A percentile compares a stretch with the other conserved stretches of the same genome.
These are phyloP conservation scores for Metschnikowia santaceciliae DNA, from an alignment of 805 yeast genomes.

Conservation along the genomic window DNA sequence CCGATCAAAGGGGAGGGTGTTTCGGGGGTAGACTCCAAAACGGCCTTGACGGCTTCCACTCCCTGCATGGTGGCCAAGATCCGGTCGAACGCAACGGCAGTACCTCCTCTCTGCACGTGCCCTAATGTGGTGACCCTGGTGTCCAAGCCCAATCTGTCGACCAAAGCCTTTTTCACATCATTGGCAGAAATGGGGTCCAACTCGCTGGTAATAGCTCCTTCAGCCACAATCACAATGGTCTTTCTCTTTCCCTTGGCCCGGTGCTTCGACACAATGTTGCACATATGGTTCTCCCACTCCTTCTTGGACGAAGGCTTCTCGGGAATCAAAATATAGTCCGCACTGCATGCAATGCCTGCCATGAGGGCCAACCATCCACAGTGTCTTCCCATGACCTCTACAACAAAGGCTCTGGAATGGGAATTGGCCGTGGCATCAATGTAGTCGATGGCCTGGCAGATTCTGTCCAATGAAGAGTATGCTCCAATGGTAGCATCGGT, in stretches of 20 bases:
- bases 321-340: conserved; percentile 77
- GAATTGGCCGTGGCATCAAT: conserved; percentile 82
- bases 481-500: conserved; percentile 83
- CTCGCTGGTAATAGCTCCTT: conserved; percentile 74
- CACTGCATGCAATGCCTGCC: conserved; percentile 78
- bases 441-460: conserved; percentile 71
- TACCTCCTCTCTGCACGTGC: conserved; percentile 82
- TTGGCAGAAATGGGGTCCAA: conserved; percentile 63
- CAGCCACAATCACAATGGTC: conserved; percentile 78
- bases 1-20: conserved; percentile 82
- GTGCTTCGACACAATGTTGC: conserved; percentile 59
- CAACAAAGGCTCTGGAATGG: conserved; percentile 78
- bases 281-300: conserved; percentile 67
- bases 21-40: conserved; percentile 60
- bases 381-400: conserved; percentile 87
- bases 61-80: conserved; percentile 74
- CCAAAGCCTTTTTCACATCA: conserved; percentile 63
- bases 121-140: conserved; percentile 76
- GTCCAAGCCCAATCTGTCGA: conserved; percentile 60
- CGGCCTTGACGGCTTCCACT: conserved; percentile 76
- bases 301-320: conserved; percentile 65
- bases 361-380: conserved; percentile 85
- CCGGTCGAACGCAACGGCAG: conserved; percentile 73
- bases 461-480: conserved; percentile 71
- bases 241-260: conserved; percentile 70